A percentile compares a stretch with the other conserved stretches of the same genome.
Conservation (phyloP, 371 early-diverging fungal genomes). For the Mucor piriformis region DNA sequence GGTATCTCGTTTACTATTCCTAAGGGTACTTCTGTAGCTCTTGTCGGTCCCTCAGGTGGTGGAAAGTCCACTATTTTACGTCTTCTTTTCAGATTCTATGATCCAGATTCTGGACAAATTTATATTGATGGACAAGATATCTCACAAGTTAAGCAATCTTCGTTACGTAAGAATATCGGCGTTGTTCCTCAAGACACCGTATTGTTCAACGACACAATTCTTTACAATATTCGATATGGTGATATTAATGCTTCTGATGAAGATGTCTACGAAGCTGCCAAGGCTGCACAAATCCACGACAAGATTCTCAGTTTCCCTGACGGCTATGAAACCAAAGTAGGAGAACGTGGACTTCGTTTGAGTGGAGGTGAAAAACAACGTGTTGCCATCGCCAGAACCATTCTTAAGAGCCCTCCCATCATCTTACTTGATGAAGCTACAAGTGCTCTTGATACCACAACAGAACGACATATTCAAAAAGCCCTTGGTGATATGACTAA, state of each 20-base stretch:
- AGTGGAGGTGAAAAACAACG: slow-evolving; percentile 89
- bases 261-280: slow-evolving; percentile 75
- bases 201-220: slow-evolving; percentile 82
- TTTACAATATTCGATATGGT: slow-evolving; percentile 83
- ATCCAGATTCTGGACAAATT: slow-evolving; percentile 80
- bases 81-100: slow-evolving; percentile 90
- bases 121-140: slow-evolving; percentile 91
- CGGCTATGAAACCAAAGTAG: slow-evolving; percentile 90
- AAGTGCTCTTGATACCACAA: slow-evolving; percentile 66
- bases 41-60: slow-evolving; percentile 92
- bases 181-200: slow-evolving; percentile 90
- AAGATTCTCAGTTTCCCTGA: slow-evolving; percentile 71
- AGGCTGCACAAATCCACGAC: slow-evolving; percentile 82
- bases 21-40: slow-evolving; percentile 78
- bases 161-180: slow-evolving; percentile 76
- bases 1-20: slow-evolving; percentile 85
- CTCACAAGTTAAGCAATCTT: slow-evolving; percentile 63
- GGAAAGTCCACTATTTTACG: slow-evolving; percentile 90
- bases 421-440: slow-evolving; percentile 82
- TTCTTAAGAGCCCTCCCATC: slow-evolving; percentile 79
- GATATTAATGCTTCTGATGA: slow-evolving; percentile 63
- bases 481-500: slow-evolving; percentile 67
- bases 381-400: slow-evolving; percentile 86
- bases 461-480: slow-evolving; percentile 83
- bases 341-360: slow-evolving; percentile 91